Conservation (phyloP, 192 early-diverging fungal genomes). For the Neocallimastix lanati region DNA sequence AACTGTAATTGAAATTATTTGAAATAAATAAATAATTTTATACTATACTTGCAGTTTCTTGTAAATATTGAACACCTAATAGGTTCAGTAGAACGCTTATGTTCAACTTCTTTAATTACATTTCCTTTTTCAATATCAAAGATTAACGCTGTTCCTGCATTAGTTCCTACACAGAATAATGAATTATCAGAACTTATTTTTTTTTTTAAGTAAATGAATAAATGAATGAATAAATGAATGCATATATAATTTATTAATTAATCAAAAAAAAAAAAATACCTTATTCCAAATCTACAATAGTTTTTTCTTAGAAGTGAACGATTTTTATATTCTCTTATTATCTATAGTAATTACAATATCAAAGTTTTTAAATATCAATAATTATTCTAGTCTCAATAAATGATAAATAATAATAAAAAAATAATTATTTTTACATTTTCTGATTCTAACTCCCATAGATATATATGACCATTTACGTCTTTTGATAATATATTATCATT, state of each 20-base stretch:
- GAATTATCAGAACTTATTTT: slow-evolving; percentile 49
- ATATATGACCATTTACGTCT: slow-evolving; percentile 53
- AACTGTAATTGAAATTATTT: too few species aligned
- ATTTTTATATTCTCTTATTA: background rate
- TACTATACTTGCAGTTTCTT: slow-evolving; percentile 49
- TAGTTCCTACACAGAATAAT: slow-evolving; percentile 57
- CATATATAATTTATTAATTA: background rate
- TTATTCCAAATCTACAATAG: slow-evolving; percentile 5
- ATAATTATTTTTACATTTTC: too few species aligned
- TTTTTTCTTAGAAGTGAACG: slow-evolving; percentile 1
- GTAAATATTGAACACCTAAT: slow-evolving; percentile 65
- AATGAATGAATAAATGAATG: slow-evolving; percentile 18
- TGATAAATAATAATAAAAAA: too few species aligned
- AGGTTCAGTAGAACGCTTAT: slow-evolving; percentile 58
- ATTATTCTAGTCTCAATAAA: too few species aligned
- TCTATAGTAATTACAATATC: background rate
- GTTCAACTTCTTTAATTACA: slow-evolving; percentile 36
- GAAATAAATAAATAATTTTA: too few species aligned
- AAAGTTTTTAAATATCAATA: too few species aligned
- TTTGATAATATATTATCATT: slow-evolving; percentile 48
- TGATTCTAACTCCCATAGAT: slow-evolving; percentile 48
- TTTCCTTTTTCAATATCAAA: slow-evolving; percentile 52
- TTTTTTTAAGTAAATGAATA: too few species aligned
- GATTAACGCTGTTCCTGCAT: slow-evolving; percentile 47
- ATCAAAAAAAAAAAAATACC: background rate